Conservation (phyloP, 2,329 filamentous ascomycete genomes). For the Fusarium lyarnte region DNA sequence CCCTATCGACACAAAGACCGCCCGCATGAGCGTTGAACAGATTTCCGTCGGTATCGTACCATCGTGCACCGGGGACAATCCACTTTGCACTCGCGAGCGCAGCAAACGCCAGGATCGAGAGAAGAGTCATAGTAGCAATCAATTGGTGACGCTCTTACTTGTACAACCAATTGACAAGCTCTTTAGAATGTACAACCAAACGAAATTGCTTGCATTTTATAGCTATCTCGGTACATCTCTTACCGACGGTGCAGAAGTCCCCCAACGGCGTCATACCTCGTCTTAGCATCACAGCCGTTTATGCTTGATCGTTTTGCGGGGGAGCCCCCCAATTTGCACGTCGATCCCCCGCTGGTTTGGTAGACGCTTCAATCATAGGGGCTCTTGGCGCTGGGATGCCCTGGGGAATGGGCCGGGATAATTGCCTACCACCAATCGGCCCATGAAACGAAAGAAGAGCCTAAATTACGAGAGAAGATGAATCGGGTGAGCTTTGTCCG, state of each 20-base stretch:
- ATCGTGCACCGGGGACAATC: conserved; percentile 69
- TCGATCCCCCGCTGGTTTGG: conserved; percentile 32
- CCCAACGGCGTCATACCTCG: background rate
- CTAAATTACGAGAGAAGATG: background rate
- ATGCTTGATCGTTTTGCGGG: conserved; percentile 11
- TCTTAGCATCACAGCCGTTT: conserved; percentile 5
- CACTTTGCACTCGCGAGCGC: conserved; percentile 48
- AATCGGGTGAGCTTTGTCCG: background rate
- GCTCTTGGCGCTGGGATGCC: conserved; percentile 6
- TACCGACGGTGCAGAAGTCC: background rate
- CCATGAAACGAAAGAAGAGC: too few species aligned
- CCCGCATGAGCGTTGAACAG: conserved; percentile 71
- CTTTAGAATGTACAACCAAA: background rate
- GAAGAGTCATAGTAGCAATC: background rate
- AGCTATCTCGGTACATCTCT: conserved; percentile 19
- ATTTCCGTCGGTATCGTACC: conserved; percentile 68
- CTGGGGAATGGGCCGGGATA: conserved; percentile 5
- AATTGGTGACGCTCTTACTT: background rate
- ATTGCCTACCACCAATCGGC: conserved; percentile 23
- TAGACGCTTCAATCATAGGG: conserved; percentile 33
- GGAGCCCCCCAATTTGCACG: conserved; percentile 5
- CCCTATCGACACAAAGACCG: conserved; percentile 61
- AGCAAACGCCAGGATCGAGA: conserved; percentile 22
- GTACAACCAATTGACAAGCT: background rate
- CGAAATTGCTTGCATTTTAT: conserved; percentile 5